These are phyloP conservation scores for Fusarium verticillioides DNA, from an alignment of 2,329 filamentous ascomycete species.

Conservation along the genomic window DNA sequence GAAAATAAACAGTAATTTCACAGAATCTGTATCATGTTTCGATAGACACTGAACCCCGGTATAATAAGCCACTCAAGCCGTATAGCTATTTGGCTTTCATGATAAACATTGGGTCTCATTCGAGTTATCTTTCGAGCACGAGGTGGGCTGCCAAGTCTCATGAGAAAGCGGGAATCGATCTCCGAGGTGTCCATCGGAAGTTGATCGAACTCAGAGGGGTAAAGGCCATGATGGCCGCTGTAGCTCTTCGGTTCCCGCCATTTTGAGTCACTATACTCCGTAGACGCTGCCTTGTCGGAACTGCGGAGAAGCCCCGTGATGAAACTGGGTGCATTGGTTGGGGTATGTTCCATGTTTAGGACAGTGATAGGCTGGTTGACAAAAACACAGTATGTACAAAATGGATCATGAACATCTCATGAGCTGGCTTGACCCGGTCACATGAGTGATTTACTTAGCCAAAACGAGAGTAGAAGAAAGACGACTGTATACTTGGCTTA, in stretches of 20 bases:
- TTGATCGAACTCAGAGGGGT: not conserved
- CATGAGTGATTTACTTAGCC: not conserved
- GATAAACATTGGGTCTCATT: slow-evolving; percentile 4
- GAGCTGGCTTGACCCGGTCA: not conserved
- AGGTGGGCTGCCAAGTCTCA: slow-evolving; percentile 24
- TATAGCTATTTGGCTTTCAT: slow-evolving; percentile 13
- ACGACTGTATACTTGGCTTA: too few species aligned
- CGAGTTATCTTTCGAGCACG: slow-evolving; percentile 25
- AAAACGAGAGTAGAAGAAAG: not conserved
- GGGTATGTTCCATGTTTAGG: slow-evolving; percentile 10
- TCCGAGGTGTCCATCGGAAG: slow-evolving; percentile 2
- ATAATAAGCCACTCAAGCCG: slow-evolving; percentile 11
- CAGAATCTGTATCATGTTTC: slow-evolving; percentile 12
- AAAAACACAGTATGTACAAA: not conserved
- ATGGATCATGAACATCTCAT: not conserved
- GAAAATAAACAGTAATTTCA: slow-evolving; percentile 3
- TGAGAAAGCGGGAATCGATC: slow-evolving; percentile 18
- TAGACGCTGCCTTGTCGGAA: slow-evolving; percentile 17
- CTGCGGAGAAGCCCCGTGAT: slow-evolving; percentile 41
- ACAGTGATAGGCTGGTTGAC: not conserved
- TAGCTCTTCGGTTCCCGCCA: slow-evolving; percentile 15
- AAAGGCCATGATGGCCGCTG: slow-evolving; percentile 2
- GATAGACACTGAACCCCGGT: slow-evolving; percentile 28
- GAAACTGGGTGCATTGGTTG: slow-evolving; percentile 28
- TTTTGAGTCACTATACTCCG: slow-evolving; percentile 33